Percentiles rank a stretch among this genome's conserved stretches.
These are phyloP conservation scores for Colletotrichum chlorophyti DNA, from an alignment of 2,329 filamentous ascomycete species.

Conservation along the genomic window DNA sequence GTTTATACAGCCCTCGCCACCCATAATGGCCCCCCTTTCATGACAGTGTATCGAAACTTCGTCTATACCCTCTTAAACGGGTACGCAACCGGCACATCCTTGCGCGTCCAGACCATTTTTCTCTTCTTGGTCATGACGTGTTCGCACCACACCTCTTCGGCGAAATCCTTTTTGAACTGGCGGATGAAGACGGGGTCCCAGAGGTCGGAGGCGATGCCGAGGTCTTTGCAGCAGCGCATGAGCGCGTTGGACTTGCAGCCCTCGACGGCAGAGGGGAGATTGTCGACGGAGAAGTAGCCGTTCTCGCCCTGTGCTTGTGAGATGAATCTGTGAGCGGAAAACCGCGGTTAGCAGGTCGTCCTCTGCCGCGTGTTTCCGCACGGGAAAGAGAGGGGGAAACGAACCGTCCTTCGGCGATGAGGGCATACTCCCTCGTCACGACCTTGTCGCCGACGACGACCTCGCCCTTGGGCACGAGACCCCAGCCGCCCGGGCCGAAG, in stretches of 20 bases:
- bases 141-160: conserved; percentile 88
- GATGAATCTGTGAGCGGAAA: conserved; percentile 73
- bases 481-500: conserved; percentile 96
- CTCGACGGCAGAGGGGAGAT: conserved; percentile 92
- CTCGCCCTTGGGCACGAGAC: conserved; percentile 86
- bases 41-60: too few species aligned
- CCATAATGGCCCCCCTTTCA: too few species aligned
- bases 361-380: not conserved
- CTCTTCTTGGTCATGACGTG: conserved; percentile 87
- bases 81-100: conserved; percentile 76
- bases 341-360: not conserved
- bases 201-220: conserved; percentile 91
- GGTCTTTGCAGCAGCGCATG: conserved; percentile 97
- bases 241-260: conserved; percentile 97
- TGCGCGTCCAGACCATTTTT: conserved; percentile 85
- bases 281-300: conserved; percentile 88
- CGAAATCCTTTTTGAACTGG: conserved; percentile 76
- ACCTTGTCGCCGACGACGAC: conserved; percentile 82
- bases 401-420: conserved; percentile 87
- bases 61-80: conserved; percentile 54
- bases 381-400: conserved; percentile 36
- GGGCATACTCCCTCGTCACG: conserved; percentile 89
- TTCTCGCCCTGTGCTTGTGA: conserved; percentile 94
- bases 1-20: not conserved
- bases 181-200: conserved; percentile 96